Base-by-base conservation (phyloP, 1,284 basidiomycete genomes). In the Chalciporus sp. region DNA sequence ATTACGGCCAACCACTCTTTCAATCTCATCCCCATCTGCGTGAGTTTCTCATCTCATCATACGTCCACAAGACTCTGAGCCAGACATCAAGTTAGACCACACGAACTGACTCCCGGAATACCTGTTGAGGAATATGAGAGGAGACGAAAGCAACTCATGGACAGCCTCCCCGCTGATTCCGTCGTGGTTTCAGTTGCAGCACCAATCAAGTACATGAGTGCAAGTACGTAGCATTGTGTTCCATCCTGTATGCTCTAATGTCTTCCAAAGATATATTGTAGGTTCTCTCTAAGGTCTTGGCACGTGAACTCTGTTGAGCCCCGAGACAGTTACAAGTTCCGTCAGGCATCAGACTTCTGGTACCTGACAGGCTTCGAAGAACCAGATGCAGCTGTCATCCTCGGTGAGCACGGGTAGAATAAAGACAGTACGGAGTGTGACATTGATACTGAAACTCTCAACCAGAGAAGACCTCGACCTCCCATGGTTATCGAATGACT, bases 291-390 rank as follows among this genome's bases (percentile, higher is more conserved):
- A 14, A 42, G 37, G 19, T 29, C 53, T 47, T 17, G 31, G 16
- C 40, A n/a, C 28, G 45, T 37, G 39, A 16, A 16, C 52, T 42
- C 14, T 44, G 49, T 55, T 66, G 51, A 57, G 53, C 43, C 12
- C 16, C 52, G 41, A 27, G 58, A 29, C 59, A 96, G 94, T 71
- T 98, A 98, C 79, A 95, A 95, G 70, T 98, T 94, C 69, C 85
- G 96, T 37, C 96, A 98, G 72, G 85, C 86, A 1, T 95, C 94
- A 42, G 89, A 96, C 72, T 94, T 96, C 69, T 92, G 87, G 88
- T 98, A 98, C 68, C 77, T 98, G 11, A 95, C 95, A 0, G 96
- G 97, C 7, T 97, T 97, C 66, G 86, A 95, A 57, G 96, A 98
- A 70, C 92, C 95, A 0, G 90, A 97, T 57, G 85, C 95, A 12